Evolutionary conservation across 1,284 basidiomycete genomes (phyloP), one percentile per base, ranked within the genome.

Genomic region (Fomitopsis betulina): DNA sequence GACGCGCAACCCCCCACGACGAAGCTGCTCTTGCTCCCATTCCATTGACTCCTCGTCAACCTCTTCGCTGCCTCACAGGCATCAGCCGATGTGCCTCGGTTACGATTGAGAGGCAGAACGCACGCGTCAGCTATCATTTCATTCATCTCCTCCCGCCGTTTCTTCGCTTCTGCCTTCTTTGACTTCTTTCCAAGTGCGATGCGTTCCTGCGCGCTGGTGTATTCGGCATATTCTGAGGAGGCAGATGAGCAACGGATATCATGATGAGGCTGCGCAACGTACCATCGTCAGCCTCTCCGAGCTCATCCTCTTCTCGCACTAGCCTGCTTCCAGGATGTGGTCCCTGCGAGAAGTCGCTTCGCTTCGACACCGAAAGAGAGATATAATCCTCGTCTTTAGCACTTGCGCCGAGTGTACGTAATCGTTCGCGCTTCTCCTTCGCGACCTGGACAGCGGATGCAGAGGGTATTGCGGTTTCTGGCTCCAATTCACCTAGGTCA

Each of bases 271-370:
- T 8, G 3, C 7, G 9, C 6, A 10, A 70, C 83, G 59, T 63
- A 93, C 93, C 93, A 66, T 97, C 95, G 57, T 96, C 95, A 0
- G 90, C 94, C 66, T 97, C 94, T 0, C 94, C 95, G 2, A 93
- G 72, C 65, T 96, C 93, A 70, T 98, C 95, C 45, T 72, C 95
- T 72, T 98, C 96, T 55, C 95, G 76, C 73, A 94, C 76, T 17
- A 98, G 75, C 17, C 95, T 81, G 67, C 91, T 94, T 65, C 93
- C 91, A 10, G 93, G 93, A 79, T 94, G 93, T n/a, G 93, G 92
- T 0, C 92, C 91, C 64, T 82, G 77, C 17, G 79, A 70, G 32
- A 75, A 73, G 30, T 85, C 81, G 49, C 73, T 67, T 62, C 79
- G 72, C 65, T 81, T 81, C 10, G 81, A 79, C 2, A 93, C 79